Percentiles rank a stretch among this genome's conserved stretches.
These are phyloP conservation scores for Suillus subaureus DNA, from an alignment of 768 basidiomycete genomes.

Conservation along the genomic window DNA sequence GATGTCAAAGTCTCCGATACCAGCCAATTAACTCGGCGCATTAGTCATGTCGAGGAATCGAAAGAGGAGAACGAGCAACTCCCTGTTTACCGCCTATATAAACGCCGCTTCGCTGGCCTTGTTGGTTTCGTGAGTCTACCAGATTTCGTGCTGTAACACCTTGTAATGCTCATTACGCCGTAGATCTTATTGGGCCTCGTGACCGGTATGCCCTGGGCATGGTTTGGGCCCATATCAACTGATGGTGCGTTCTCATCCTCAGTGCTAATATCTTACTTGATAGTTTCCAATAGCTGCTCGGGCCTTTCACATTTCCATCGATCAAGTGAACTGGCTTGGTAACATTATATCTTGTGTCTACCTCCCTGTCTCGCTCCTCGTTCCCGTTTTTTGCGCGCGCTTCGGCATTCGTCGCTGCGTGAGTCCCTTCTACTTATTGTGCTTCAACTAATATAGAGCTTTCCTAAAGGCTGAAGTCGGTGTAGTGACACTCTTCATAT, in stretches of 20 bases:
- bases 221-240: constrained; percentile 85
- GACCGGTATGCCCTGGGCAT: constrained; percentile 70
- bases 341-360: constrained; percentile 66
- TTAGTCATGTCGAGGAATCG: not conserved
- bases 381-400: constrained; percentile 58
- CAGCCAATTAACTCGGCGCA: not conserved
- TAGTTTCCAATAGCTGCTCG: constrained; percentile 45
- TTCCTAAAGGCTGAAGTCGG: constrained; percentile 61
- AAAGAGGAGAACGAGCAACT: not conserved
- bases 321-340: constrained; percentile 81
- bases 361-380: constrained; percentile 59
- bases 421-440: constrained; percentile 26
- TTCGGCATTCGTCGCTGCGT: constrained; percentile 69
- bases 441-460: not conserved
- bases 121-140: constrained; percentile 52
- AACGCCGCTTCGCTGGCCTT: constrained; percentile 65
- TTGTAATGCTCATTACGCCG: not conserved
- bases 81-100: constrained; percentile 63
- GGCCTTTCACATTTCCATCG: constrained; percentile 69
- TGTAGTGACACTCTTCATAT: constrained; percentile 52
- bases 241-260: constrained; percentile 45
- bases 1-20: not conserved
- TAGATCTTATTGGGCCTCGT: constrained; percentile 66
- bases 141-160: constrained; percentile 16
- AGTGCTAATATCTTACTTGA: not conserved